phyloP scores from a whole-genome alignment of 768 basidiomycete genomes.

The Trametopsis cervina region DNA sequence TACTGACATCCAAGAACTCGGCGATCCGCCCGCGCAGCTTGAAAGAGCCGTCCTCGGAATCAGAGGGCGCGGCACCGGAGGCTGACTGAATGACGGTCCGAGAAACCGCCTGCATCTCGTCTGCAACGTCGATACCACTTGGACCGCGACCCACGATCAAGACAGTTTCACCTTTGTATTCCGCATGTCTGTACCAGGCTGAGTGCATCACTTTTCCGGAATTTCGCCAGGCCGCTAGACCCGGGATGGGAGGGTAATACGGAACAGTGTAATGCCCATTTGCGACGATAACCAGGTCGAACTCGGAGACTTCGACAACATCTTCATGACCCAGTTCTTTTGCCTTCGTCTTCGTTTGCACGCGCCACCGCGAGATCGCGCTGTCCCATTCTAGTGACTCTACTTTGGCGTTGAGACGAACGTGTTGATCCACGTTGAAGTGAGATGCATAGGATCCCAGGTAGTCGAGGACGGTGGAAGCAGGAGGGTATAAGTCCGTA shows the following conservation, averaged over 20 bases:
- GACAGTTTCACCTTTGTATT: slow-evolving; percentile 30
- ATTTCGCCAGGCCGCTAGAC: slow-evolving; percentile 51
- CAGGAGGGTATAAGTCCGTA: slow-evolving; percentile 63
- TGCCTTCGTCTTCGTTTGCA: slow-evolving; percentile 21
- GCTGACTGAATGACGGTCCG: slow-evolving; percentile 51
- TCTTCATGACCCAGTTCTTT: not conserved
- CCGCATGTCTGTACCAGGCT: slow-evolving; percentile 56
- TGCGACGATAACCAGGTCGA: slow-evolving; percentile 65
- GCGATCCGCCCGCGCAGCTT: slow-evolving; percentile 34
- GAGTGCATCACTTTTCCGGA: slow-evolving; percentile 54
- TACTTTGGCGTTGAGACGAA: slow-evolving; percentile 59
- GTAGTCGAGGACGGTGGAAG: slow-evolving; percentile 59
- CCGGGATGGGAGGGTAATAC: slow-evolving; percentile 52
- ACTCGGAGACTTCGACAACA: slow-evolving; percentile 28
- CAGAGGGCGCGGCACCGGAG: slow-evolving; percentile 24
- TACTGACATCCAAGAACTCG: slow-evolving; percentile 29
- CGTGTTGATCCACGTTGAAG: slow-evolving; percentile 54
- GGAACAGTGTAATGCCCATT: slow-evolving; percentile 73
- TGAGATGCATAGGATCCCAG: slow-evolving; percentile 56
- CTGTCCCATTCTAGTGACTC: slow-evolving; percentile 33
- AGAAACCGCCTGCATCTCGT: slow-evolving; percentile 44
- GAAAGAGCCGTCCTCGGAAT: slow-evolving; percentile 16
- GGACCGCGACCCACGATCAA: slow-evolving; percentile 47
- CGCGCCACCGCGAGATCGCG: slow-evolving; percentile 35
- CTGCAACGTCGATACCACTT: slow-evolving; percentile 60